phyloP scores from a whole-genome alignment of 768 basidiomycete species.

The Gloeostereum incarnatum region DNA sequence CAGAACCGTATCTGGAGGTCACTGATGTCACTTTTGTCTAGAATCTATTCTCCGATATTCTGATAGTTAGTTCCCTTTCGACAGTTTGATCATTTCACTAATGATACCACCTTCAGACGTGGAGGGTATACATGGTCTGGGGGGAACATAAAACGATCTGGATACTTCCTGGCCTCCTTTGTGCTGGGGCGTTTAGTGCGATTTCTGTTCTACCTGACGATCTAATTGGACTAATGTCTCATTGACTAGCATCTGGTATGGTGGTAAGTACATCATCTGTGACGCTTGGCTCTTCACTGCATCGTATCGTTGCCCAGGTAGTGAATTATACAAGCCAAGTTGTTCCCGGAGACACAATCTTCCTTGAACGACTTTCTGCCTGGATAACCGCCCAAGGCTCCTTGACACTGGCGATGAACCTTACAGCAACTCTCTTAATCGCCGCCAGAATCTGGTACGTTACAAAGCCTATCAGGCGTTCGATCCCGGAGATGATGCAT shows the following conservation, averaged over 20 bases:
- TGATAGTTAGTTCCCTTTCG: neutral
- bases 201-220: neutral
- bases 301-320: too few species aligned
- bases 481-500: neutral
- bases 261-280: neutral
- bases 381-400: slow-evolving; percentile 1
- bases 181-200: neutral
- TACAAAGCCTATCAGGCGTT: neutral
- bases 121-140: slow-evolving; percentile 3
- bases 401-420: slow-evolving; percentile 1
- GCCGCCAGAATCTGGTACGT: slow-evolving; percentile 2
- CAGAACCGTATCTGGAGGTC: neutral
- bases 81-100: too few species aligned
- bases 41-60: slow-evolving; percentile 3
- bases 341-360: slow-evolving; percentile 1
- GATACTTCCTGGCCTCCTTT: neutral
- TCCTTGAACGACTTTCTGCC: neutral
- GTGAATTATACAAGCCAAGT: neutral
- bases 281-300: too few species aligned
- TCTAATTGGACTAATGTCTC: neutral
- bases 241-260: neutral
- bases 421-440: neutral
- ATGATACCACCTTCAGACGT: neutral
- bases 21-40: neutral
- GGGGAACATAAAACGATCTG: neutral